Evolutionary conservation across 2,329 filamentous ascomycete species (phyloP).

Genomic region (Botrytis fabae): DNA sequence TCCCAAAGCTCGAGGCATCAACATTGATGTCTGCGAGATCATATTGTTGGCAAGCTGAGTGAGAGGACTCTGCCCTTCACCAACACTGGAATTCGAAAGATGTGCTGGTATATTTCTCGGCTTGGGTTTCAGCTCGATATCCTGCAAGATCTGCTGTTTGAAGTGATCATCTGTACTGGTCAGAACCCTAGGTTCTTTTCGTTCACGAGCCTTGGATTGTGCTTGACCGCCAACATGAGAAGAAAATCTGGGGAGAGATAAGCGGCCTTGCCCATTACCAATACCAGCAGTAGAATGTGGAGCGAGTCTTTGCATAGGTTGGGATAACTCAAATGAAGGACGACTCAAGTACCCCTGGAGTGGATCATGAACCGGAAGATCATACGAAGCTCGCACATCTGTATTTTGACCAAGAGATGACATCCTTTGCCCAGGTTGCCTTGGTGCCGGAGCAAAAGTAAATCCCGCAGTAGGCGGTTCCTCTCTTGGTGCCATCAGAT

Average conservation of each 20-base stretch:
- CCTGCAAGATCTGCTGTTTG: constrained; percentile 28
- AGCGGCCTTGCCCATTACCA: neutral
- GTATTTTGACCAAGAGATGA: neutral
- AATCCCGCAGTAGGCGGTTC: neutral
- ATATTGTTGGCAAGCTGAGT: constrained; percentile 34
- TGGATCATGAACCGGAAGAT: neutral
- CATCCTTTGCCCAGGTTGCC: neutral
- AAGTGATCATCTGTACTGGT: constrained; percentile 37
- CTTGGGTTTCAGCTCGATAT: constrained; percentile 25
- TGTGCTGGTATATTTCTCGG: neutral
- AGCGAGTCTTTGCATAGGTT: neutral
- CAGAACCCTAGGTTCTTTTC: constrained; percentile 26
- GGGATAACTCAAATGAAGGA: neutral
- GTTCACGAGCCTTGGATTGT: neutral
- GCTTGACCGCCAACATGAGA: neutral
- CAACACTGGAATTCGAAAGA: neutral
- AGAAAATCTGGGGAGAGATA: constrained; percentile 11
- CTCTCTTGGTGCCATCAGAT: constrained; percentile 4
- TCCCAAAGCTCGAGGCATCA: constrained; percentile 20
- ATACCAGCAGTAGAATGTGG: neutral
- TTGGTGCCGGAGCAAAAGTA: neutral
- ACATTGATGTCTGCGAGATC: constrained; percentile 29
- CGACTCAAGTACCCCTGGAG: constrained; percentile 11
- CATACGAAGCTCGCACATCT: neutral
- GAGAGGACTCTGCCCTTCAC: constrained; percentile 24